A percentile compares a stretch with the other conserved stretches of the same genome.
Conservation (phyloP, 495 filamentous ascomycete genomes). For the Aspergillus bridgeri region DNA sequence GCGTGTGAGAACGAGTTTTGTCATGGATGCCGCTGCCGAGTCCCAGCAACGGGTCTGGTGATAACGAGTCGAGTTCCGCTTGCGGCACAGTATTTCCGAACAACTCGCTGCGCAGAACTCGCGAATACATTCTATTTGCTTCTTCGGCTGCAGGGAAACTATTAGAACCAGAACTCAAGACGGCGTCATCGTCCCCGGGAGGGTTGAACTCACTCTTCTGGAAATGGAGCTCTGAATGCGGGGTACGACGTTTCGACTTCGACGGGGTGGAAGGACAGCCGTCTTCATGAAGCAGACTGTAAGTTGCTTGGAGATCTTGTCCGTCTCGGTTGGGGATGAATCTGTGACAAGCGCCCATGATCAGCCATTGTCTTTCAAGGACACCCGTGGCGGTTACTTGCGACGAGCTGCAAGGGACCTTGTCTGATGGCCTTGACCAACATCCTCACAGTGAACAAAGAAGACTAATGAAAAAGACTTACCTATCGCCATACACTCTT, state of each 20-base stretch:
- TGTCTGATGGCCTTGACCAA: not conserved
- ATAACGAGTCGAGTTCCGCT: constrained; percentile 60
- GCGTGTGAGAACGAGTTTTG: constrained; percentile 73
- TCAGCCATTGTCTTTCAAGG: constrained; percentile 7
- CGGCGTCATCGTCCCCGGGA: not conserved
- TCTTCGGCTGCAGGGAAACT: constrained; percentile 68
- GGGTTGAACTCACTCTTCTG: constrained; percentile 69
- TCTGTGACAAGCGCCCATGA: constrained; percentile 39
- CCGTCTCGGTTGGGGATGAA: constrained; percentile 96
- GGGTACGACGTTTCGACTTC: constrained; percentile 74
- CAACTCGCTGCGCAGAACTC: constrained; percentile 82
- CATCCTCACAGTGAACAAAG: not conserved
- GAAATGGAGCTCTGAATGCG: constrained; percentile 88
- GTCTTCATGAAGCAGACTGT: constrained; percentile 84
- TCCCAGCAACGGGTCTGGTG: constrained; percentile 59
- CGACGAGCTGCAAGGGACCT: not conserved
- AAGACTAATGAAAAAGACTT: constrained; percentile 20
- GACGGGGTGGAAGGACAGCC: constrained; percentile 89
- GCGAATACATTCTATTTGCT: constrained; percentile 88
- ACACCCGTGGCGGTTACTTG: not conserved
- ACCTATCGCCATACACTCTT: constrained; percentile 81
- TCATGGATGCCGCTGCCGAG: constrained; percentile 60
- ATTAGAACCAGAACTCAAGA: constrained; percentile 34
- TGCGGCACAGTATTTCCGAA: constrained; percentile 90
- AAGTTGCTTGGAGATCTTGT: constrained; percentile 88